Evolutionary conservation across 2,329 filamentous ascomycete genomes (phyloP).

Genomic region (Hirsutella minnesotensis): DNA sequence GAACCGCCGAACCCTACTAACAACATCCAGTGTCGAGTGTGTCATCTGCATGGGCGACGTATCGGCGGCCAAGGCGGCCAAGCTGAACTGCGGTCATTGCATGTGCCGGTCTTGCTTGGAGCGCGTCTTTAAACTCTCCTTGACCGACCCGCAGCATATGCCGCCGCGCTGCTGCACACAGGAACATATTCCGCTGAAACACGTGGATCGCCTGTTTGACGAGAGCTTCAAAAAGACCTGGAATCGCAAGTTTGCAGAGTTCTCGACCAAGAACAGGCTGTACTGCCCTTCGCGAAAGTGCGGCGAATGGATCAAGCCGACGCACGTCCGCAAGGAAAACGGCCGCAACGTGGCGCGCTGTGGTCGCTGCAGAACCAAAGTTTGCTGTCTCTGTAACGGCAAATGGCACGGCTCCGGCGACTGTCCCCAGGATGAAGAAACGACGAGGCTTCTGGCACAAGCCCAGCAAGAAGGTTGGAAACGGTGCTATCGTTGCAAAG

Average conservation of each 20-base stretch:
- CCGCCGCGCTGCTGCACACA: slow-evolving; percentile 70
- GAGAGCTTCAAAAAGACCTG: slow-evolving; percentile 63
- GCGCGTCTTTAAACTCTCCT: slow-evolving; percentile 61
- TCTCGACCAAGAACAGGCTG: slow-evolving; percentile 59
- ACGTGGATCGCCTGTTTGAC: slow-evolving; percentile 67
- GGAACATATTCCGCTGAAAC: slow-evolving; percentile 60
- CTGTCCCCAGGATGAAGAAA: slow-evolving; percentile 62
- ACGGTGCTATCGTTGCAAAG: slow-evolving; percentile 61
- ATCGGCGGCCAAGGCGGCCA: slow-evolving; percentile 50
- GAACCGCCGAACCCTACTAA: slow-evolving; percentile 6
- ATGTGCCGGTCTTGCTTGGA: slow-evolving; percentile 73
- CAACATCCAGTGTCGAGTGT: slow-evolving; percentile 49
- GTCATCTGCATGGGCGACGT: slow-evolving; percentile 61
- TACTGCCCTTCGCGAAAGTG: slow-evolving; percentile 67
- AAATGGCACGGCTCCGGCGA: slow-evolving; percentile 59
- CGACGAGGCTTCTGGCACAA: slow-evolving; percentile 48
- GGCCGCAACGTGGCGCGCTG: slow-evolving; percentile 60
- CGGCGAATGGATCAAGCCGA: slow-evolving; percentile 69
- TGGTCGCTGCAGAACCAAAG: slow-evolving; percentile 56
- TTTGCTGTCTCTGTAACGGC: slow-evolving; percentile 62
- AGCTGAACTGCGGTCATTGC: slow-evolving; percentile 65
- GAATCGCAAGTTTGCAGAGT: slow-evolving; percentile 73
- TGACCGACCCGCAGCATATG: slow-evolving; percentile 71
- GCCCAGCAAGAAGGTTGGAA: slow-evolving; percentile 62
- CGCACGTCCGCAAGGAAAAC: slow-evolving; percentile 46